Evolutionary conservation across 495 filamentous ascomycete species (phyloP), one percentile per base, ranked within the genome.

Genomic region (Aspergillus coremiiformis): DNA sequence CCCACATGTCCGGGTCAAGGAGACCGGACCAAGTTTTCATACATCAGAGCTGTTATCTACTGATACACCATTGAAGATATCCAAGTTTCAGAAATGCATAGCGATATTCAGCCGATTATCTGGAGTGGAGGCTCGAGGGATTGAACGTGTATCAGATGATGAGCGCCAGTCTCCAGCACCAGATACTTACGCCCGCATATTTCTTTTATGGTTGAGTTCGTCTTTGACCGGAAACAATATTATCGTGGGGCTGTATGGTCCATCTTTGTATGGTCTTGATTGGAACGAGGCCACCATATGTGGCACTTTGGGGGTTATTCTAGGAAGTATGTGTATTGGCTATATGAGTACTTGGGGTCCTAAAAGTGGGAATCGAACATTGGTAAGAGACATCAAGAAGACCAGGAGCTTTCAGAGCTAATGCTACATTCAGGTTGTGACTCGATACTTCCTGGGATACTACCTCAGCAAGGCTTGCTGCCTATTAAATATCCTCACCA

Each of bases 381-480:
- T 57, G 45, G 54, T 57, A 49, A 35, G 54, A 12, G 64, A 66
- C 12, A 57, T 84, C 21, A 51, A 86, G 11, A 85, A 83, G 82
- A 79, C 84, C 61, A 77, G 75, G 23, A 75, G 81, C 52, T 86
- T 85, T 61, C 70, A 84, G 21, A 77, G 78, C 81, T 27, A 85
- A 85, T 58, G 85, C 85, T 57, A 72, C 3, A 15, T 43, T 15
- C 50, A 81, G 80, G 78, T 87, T 22, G 70, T 85, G 41, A 72
- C 80, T 1, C 74, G 84, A 19, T 89, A 81, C 59, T 78, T 79
- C 45, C 85, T 88, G 78, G 85, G 85, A 17, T 88, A 83, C 68
- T 87, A 78, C 70, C 84, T 84, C 0, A 75, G 77, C 42, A 87
- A 85, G 61, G 58, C 87, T 4, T 74, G 78, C 20, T 78, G 78